Conservation (phyloP, 345 rosid species). For the Triadica sebifera region DNA sequence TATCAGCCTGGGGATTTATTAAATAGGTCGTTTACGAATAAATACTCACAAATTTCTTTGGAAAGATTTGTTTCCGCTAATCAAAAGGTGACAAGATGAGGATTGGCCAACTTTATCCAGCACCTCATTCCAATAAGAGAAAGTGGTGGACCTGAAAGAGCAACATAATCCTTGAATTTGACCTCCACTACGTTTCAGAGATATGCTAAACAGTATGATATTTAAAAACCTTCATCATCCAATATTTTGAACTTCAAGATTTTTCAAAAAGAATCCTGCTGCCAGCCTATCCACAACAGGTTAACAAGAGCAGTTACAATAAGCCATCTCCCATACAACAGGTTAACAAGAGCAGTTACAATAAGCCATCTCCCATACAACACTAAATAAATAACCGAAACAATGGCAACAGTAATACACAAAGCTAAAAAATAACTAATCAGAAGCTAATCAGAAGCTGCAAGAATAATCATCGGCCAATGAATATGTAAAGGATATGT, state of each 20-base stretch:
- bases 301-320: no score
- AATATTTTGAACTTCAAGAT: background rate
- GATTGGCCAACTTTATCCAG: slow-evolving; percentile 33
- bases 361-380: no score
- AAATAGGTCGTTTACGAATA: background rate
- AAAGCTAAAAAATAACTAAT: no score
- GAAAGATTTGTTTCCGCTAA: slow-evolving; percentile 40
- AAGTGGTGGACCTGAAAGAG: slow-evolving; percentile 32
- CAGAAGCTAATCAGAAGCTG: no score
- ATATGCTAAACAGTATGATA: background rate
- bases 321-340: no score
- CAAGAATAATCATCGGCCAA: no score
- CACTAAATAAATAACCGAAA: no score
- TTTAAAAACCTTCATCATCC: background rate
- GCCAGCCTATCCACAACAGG: background rate
- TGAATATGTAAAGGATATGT: no score
- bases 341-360: no score
- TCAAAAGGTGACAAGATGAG: slow-evolving; percentile 24
- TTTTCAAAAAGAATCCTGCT: background rate
- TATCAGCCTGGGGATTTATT: background rate
- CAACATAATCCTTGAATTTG: slow-evolving; percentile 14
- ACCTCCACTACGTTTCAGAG: background rate
- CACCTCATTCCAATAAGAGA: slow-evolving; percentile 21
- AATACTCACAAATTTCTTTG: background rate
- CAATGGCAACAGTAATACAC: no score